These are phyloP conservation scores for Pneumocystis carinii DNA, from an alignment of 1,139 yeast genomes.

Conservation along the genomic window DNA sequence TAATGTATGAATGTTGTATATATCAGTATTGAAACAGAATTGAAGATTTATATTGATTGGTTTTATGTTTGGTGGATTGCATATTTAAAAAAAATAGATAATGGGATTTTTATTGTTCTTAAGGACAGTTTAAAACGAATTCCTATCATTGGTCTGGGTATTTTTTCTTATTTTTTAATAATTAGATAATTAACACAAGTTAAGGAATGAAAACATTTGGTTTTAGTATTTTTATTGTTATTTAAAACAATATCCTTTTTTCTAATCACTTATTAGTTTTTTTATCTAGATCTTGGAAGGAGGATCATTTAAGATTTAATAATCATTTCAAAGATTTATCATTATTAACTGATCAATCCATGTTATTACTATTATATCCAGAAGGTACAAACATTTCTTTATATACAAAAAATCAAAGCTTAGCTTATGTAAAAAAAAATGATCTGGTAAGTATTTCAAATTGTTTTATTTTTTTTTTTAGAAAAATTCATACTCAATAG, in stretches of 20 bases:
- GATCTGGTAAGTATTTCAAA: constrained; percentile 19
- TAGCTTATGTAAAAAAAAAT: constrained; percentile 39
- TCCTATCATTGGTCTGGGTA: constrained; percentile 78
- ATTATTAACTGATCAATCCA: constrained; percentile 21
- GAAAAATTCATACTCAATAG: constrained; percentile 9
- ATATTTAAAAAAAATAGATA: constrained; percentile 50
- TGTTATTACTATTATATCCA: constrained; percentile 62
- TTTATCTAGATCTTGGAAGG: background rate
- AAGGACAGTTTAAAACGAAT: constrained; percentile 60
- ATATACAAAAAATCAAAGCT: constrained; percentile 46
- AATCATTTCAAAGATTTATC: background rate
- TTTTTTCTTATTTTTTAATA: constrained; percentile 28
- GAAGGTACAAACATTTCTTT: constrained; percentile 84
- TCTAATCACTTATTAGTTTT: constrained; percentile 40
- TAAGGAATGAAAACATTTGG: constrained; percentile 2
- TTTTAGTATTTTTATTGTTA: constrained; percentile 31
- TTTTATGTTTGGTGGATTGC: constrained; percentile 77
- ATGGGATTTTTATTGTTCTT: constrained; percentile 54
- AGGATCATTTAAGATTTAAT: background rate
- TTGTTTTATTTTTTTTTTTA: constrained; percentile 1
- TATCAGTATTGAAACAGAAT: background rate
- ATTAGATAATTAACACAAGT: background rate
- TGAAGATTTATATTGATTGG: constrained; percentile 76
- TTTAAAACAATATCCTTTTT: constrained; percentile 71
- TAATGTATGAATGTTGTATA: background rate